Conservation (phyloP, 495 filamentous ascomycete species). For the Aspergillus incahuasiensis region DNA sequence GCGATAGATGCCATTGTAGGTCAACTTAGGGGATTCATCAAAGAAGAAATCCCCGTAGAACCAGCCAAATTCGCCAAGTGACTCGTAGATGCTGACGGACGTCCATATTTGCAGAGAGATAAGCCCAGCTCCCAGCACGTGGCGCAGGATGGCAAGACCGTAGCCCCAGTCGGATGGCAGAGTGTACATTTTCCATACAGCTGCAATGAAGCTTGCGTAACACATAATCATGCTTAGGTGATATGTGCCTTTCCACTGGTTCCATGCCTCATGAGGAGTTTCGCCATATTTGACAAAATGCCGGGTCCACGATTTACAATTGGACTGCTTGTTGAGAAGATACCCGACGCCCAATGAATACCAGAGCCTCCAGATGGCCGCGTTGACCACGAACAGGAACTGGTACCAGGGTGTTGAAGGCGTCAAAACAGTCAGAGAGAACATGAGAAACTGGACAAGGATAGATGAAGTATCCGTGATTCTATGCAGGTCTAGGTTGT, state of each 20-base stretch:
- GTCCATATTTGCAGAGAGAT: conserved; percentile 92
- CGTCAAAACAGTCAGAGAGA: conserved; percentile 65
- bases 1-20: conserved; percentile 95
- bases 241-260: conserved; percentile 95
- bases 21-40: conserved; percentile 73
- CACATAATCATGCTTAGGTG: conserved; percentile 88
- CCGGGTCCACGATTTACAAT: conserved; percentile 85
- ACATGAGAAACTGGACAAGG: conserved; percentile 68
- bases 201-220: conserved; percentile 81
- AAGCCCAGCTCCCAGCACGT: conserved; percentile 75
- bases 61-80: conserved; percentile 97
- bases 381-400: conserved; percentile 74
- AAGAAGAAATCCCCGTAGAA: conserved; percentile 99
- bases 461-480: conserved; percentile 76
- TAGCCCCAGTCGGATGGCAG: conserved; percentile 80
- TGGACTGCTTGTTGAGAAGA: conserved; percentile 79
- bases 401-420: conserved; percentile 72
- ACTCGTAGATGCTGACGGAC: conserved; percentile 87
- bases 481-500: conserved; percentile 83
- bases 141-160: conserved; percentile 76
- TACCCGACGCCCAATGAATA: conserved; percentile 84
- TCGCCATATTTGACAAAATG: conserved; percentile 98
- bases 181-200: conserved; percentile 94
- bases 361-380: conserved; percentile 82
- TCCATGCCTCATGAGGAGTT: conserved; percentile 85